phyloP scores from a whole-genome alignment of 2,329 filamentous ascomycete genomes.

The Alternaria tenuissima region DNA sequence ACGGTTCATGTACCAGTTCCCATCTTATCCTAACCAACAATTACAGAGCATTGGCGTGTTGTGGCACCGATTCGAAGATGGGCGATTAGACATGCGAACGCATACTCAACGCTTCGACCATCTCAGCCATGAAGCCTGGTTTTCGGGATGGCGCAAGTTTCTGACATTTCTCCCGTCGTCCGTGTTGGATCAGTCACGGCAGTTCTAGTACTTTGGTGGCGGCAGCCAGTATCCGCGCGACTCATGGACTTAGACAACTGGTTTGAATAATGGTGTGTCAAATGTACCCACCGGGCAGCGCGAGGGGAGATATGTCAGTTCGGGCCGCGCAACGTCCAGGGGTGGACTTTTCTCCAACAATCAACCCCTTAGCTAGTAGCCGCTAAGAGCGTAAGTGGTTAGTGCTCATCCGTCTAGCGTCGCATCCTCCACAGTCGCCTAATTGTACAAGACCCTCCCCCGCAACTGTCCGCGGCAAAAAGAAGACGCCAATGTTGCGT shows the following conservation, averaged over 20 bases:
- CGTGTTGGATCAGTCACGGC: slow-evolving; percentile 1
- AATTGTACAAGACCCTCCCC: slow-evolving; percentile 22
- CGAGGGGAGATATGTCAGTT: slow-evolving; percentile 1
- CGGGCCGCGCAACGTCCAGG: slow-evolving; percentile 11
- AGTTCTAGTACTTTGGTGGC: background rate
- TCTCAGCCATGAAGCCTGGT: slow-evolving; percentile 8
- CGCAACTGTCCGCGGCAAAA: slow-evolving; percentile 19
- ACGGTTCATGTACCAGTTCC: slow-evolving; percentile 3
- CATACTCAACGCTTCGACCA: slow-evolving; percentile 1
- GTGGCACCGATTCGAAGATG: slow-evolving; percentile 15
- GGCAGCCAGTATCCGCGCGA: slow-evolving; percentile 3
- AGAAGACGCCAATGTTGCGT: slow-evolving; percentile 10
- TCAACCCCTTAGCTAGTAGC: slow-evolving; percentile 8
- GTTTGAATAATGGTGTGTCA: background rate
- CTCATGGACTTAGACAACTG: slow-evolving; percentile 1
- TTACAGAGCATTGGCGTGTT: background rate
- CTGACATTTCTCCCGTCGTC: slow-evolving; percentile 8
- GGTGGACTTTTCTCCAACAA: slow-evolving; percentile 16
- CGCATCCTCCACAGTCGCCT: slow-evolving; percentile 32
- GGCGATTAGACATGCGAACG: slow-evolving; percentile 11
- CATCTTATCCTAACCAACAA: background rate
- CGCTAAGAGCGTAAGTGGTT: slow-evolving; percentile 9
- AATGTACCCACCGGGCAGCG: background rate
- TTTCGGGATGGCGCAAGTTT: slow-evolving; percentile 16
- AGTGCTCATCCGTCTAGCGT: slow-evolving; percentile 15